Evolutionary conservation across 2,329 filamentous ascomycete genomes (phyloP), one percentile per base, ranked within the genome.

Genomic region (Hymenoscyphus scutula): DNA sequence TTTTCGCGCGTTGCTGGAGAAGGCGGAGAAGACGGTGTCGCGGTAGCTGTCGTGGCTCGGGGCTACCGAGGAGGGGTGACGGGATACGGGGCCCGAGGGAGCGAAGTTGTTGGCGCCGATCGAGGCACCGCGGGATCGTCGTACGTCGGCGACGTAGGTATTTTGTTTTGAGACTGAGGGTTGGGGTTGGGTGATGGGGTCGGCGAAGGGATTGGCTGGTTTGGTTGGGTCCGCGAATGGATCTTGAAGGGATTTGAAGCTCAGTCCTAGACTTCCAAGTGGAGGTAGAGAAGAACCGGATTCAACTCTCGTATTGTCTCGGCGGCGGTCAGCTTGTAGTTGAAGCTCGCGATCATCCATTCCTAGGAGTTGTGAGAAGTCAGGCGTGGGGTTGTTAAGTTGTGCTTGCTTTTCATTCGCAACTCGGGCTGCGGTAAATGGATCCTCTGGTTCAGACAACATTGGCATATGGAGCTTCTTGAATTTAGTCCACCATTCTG

Each of bases 121-220:
- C 15, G 80, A 81, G 56, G 77, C 77, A 5, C 80, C 79, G n/a
- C 82, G 79, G 0, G 82, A 82, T 32, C 78, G 80, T 3, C 79
- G 78, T 5, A 80, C 75, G 54, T 80, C 76, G n/a, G 77, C 76
- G 1, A 81, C 75, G 64, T 84, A 83, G 0, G 75, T 79, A 11
- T 75, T 70, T 8, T 68, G 68, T 10, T 75, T 74, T 11, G 74
- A 74, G 25, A 71, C 62, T 7, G 72, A 62, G 13, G 70, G 67
- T 61, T 67, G 60, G 11, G 72, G 72, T 41, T 63, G 65, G 13
- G 68, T 55, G 15, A 70, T 64, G 19, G 71, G 69, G 53, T 72
- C 69, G 1, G 67, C 61, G 38, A 67, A 67, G 7, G 64, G 64
- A 56, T 64, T 64, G 6, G 57, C 25, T 53, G 59, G 27, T 25